These are phyloP conservation scores for Naganishia vaughanmartiniae DNA, from an alignment of 768 basidiomycete genomes.

Conservation along the genomic window DNA sequence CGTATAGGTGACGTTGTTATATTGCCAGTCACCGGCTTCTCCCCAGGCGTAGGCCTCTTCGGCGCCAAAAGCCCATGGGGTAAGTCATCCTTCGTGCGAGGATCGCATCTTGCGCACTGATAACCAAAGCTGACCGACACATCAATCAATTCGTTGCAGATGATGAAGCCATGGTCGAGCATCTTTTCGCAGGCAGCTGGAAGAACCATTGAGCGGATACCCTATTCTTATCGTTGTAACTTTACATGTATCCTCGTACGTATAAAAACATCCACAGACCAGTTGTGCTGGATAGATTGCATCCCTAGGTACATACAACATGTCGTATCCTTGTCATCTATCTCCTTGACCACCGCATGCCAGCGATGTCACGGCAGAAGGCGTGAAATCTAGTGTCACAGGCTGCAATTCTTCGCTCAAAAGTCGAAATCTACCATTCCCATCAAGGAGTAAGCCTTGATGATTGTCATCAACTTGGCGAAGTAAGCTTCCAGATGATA, in stretches of 20 bases:
- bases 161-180: slow-evolving; percentile 49
- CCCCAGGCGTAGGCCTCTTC: slow-evolving; percentile 49
- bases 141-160: slow-evolving; percentile 32
- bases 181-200: slow-evolving; percentile 45
- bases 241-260: neutral
- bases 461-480: slow-evolving; percentile 88
- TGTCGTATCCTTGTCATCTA: no score
- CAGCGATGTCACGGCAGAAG: neutral
- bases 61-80: slow-evolving; percentile 37
- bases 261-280: neutral
- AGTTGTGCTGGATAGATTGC: neutral
- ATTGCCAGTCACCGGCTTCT: slow-evolving; percentile 52
- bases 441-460: slow-evolving; percentile 61
- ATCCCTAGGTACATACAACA: neutral
- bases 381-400: neutral
- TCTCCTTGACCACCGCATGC: neutral
- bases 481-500: slow-evolving; percentile 98
- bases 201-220: slow-evolving; percentile 26
- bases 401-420: neutral
- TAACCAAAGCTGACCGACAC: neutral
- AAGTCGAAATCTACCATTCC: slow-evolving; percentile 30
- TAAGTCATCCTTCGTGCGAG: slow-evolving; percentile 29
- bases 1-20: slow-evolving; percentile 53
- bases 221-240: neutral
- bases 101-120: neutral